Evolutionary conservation across 345 rosid genomes (phyloP).

Genomic region (Arabidopsis thaliana): DNA sequence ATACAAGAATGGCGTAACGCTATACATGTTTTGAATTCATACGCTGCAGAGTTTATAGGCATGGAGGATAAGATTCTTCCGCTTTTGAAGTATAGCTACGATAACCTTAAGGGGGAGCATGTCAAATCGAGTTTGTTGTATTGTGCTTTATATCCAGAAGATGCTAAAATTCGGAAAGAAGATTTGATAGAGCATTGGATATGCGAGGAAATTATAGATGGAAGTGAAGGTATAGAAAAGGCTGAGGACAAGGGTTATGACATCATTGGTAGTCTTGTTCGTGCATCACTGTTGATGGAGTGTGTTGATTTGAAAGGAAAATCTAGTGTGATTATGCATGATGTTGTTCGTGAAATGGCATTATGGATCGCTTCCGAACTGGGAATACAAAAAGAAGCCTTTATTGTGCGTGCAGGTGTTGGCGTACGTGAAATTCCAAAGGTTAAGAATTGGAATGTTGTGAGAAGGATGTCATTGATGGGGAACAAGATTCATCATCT

Average conservation of each 20-base stretch:
- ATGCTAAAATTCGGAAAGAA: not conserved
- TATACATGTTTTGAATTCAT: too few relatives aligned
- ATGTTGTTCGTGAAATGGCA: constrained; percentile 55
- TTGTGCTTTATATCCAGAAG: constrained; percentile 50
- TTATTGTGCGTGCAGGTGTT: not conserved
- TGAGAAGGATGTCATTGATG: constrained; percentile 43
- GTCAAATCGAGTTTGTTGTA: constrained; percentile 45
- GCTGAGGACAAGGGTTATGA: constrained; percentile 41
- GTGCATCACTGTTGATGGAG: constrained; percentile 49
- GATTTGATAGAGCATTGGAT: constrained; percentile 42
- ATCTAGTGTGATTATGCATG: constrained; percentile 46
- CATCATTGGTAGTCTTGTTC: constrained; percentile 42
- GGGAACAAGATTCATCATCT: constrained; percentile 19
- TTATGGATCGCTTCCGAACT: constrained; percentile 42
- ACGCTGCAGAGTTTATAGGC: too few relatives aligned
- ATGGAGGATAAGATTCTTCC: constrained; percentile 33
- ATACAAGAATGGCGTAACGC: too few relatives aligned
- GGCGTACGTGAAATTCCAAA: constrained; percentile 1
- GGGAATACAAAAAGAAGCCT: not conserved
- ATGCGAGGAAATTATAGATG: constrained; percentile 34
- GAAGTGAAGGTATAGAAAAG: constrained; percentile 22
- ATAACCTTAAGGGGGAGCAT: not conserved
- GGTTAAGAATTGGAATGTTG: constrained; percentile 18
- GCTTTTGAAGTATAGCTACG: constrained; percentile 50
- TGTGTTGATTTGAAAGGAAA: not conserved